Base-by-base conservation (phyloP, 2,329 filamentous ascomycete genomes). In the Xenoacremonium recifei region DNA sequence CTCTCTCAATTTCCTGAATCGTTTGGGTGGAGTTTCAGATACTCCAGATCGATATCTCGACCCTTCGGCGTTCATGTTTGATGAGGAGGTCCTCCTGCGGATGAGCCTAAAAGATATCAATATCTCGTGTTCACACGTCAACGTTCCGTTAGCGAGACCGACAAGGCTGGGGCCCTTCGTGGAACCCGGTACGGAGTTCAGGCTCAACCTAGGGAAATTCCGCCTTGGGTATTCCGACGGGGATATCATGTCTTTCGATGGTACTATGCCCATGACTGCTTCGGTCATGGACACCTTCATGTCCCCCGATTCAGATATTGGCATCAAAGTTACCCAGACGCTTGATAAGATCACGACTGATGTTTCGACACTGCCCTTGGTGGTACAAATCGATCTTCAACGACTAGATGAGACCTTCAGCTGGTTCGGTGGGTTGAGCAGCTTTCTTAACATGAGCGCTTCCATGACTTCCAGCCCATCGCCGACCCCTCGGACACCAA, bases 391-490 rank as follows among this genome's bases (percentile, higher is more conserved):
- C 30, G 88, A 97, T 59, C 69, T 96, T 13, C 84, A 85, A 49
- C 79, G 80, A 41, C 69, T 97, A 17, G 93, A 97, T 54, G 90
- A 96, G 55, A 88, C 88, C 0, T 82, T 97, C 45, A 81, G 82
- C 42, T 89, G 88, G 75, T 91, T 96, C 65, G 93, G 93, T 25
- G 93, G 93, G 0, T 71, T 99, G 32, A 96, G 91, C 62, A 89
- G 90, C 51, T 85, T 99, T 39, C 71, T 99, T 32, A 95, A 93
- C 55, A 79, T 96, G 62, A 88, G 90, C 48, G 87, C 80, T 45
- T 96, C 92, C 0, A 86, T 95, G 49, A 81, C 85, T 10, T 90
- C 87, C 1, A 85, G 80, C 45, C 76, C 80, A n/a, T 80, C 83
- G 1, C 68, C 71, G 12, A 63, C 62, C 3, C 62, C 61, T 2